Conservation (phyloP, 768 basidiomycete genomes). For the Auriscalpium microsporum region DNA sequence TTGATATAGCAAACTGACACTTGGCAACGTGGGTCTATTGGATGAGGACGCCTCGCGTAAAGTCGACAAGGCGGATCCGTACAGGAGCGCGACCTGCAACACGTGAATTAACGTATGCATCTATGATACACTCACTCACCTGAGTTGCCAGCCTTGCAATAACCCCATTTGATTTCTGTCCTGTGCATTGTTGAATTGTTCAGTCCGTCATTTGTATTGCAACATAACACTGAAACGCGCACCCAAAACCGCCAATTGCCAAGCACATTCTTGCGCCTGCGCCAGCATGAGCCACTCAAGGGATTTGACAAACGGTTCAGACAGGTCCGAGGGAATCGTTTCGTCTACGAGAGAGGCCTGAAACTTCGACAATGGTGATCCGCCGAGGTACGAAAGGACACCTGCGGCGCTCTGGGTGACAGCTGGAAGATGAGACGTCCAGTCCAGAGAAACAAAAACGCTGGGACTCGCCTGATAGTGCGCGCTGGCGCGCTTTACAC, state of each 20-base stretch:
- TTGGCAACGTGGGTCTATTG: slow-evolving; percentile 36
- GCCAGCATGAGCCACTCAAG: slow-evolving; percentile 78
- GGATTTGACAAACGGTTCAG: slow-evolving; percentile 46
- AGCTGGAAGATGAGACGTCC: not conserved
- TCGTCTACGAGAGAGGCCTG: slow-evolving; percentile 32
- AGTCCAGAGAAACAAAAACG: not conserved
- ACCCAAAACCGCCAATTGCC: slow-evolving; percentile 89
- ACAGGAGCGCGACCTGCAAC: slow-evolving; percentile 13
- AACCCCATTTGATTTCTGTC: slow-evolving; percentile 11
- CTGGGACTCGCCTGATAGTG: slow-evolving; percentile 52
- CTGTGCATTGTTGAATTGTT: not conserved
- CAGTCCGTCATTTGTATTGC: not conserved
- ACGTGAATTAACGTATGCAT: not conserved
- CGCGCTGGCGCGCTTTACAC: slow-evolving; percentile 70
- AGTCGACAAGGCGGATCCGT: slow-evolving; percentile 8
- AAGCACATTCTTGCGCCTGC: slow-evolving; percentile 94
- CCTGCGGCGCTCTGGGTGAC: slow-evolving; percentile 58
- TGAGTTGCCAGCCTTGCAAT: slow-evolving; percentile 12
- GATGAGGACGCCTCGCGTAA: slow-evolving; percentile 9
- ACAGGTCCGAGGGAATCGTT: slow-evolving; percentile 61
- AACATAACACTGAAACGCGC: slow-evolving; percentile 4
- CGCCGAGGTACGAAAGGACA: slow-evolving; percentile 50
- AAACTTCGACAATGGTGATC: slow-evolving; percentile 46
- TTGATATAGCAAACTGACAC: slow-evolving; percentile 30
- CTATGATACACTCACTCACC: not conserved